Conservation (phyloP, 129 eudicot genomes). For the Tagetes erecta region DNA sequence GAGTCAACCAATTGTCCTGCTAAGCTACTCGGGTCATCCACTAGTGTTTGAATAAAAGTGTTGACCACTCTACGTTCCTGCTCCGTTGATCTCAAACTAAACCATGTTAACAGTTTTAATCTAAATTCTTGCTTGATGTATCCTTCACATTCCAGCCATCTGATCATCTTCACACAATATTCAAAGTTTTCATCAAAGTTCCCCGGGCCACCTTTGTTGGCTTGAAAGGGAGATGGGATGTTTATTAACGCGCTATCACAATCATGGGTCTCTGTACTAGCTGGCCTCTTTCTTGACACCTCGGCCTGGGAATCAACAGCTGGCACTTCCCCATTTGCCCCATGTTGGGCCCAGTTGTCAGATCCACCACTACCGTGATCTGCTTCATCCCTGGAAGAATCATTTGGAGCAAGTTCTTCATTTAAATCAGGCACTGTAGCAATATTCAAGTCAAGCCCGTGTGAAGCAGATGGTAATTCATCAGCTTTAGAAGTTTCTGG, state of each 20-base stretch:
- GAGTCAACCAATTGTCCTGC: conserved; percentile 87
- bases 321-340: conserved; percentile 48
- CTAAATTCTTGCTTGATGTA: conserved; percentile 67
- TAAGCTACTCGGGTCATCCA: conserved; percentile 83
- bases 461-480: conserved; percentile 44
- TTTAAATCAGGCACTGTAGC: conserved; percentile 81
- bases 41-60: conserved; percentile 64
- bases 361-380: conserved; percentile 73
- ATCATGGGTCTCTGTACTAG: conserved; percentile 53
- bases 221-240: conserved; percentile 46
- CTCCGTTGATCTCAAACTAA: conserved; percentile 79
- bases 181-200: conserved; percentile 63
- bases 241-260: conserved; percentile 64
- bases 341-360: conserved; percentile 48
- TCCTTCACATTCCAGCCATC: conserved; percentile 75
- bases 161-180: conserved; percentile 66
- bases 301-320: conserved; percentile 51
- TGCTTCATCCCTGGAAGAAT: conserved; percentile 56
- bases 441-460: conserved; percentile 70
- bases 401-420: conserved; percentile 57
- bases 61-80: conserved; percentile 87
- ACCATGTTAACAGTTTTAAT: conserved; percentile 78
- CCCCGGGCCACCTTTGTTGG: conserved; percentile 34
- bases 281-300: conserved; percentile 51
- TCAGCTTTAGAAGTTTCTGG: conserved; percentile 35